Percentiles rank a stretch among this genome's conserved stretches.
Evolutionary conservation across 441 rosid genomes (phyloP).

Genomic region (Euphorbia schlechtendalii): DNA sequence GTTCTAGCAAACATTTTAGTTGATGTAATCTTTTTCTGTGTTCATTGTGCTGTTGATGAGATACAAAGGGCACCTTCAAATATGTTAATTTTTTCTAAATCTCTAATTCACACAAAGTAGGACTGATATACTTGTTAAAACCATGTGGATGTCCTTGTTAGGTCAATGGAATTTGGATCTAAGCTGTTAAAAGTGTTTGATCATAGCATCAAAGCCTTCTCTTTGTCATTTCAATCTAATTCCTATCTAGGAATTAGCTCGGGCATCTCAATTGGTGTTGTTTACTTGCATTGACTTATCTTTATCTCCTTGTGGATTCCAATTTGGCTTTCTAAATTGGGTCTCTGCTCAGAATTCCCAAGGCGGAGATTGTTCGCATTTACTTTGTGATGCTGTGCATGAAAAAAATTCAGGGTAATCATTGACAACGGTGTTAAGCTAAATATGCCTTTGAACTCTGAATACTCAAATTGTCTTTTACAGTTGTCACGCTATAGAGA

Average conservation of each 20-base stretch:
- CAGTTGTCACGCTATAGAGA: neutral
- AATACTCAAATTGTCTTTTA: neutral
- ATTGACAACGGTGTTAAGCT: too few species aligned
- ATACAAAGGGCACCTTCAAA: too few species aligned
- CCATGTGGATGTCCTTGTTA: neutral
- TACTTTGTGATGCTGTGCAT: neutral
- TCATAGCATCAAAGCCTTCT: neutral
- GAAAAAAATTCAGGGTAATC: neutral
- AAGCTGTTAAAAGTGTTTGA: neutral
- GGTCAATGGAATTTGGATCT: neutral
- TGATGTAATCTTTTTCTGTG: neutral
- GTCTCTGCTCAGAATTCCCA: neutral
- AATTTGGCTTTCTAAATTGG: neutral
- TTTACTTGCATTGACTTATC: neutral
- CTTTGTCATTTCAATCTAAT: too few species aligned
- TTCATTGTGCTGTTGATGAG: too few species aligned
- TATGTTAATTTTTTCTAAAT: too few species aligned
- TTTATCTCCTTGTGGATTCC: neutral
- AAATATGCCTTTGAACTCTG: too few species aligned
- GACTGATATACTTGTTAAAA: neutral
- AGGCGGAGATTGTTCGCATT: neutral
- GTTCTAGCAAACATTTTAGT: neutral
- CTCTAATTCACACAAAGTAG: too few species aligned
- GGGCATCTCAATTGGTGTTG: neutral
- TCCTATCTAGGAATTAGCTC: neutral